Percentiles rank a stretch among this genome's conserved stretches.
Evolutionary conservation across 306 rosid species (phyloP).

Genomic region (Cyamopsis tetragonoloba): DNA sequence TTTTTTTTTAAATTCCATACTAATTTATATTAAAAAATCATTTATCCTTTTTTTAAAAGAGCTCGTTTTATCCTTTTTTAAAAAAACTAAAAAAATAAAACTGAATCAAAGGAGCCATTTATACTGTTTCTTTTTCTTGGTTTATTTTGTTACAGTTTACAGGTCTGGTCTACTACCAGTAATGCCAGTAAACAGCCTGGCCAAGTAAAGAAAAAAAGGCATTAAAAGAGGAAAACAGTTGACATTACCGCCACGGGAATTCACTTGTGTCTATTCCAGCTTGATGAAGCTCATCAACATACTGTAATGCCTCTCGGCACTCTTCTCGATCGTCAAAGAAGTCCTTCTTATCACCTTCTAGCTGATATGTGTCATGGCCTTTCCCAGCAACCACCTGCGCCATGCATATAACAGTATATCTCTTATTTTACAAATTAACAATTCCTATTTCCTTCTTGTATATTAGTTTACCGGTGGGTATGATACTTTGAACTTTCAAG

Average conservation of each 20-base stretch:
- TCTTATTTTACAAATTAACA: slow-evolving; percentile 17
- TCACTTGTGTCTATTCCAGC: slow-evolving; percentile 97
- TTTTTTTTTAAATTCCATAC: too few relatives aligned
- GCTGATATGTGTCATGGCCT: slow-evolving; percentile 81
- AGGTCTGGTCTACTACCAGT: background rate
- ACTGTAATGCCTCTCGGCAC: slow-evolving; percentile 94
- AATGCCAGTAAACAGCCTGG: background rate
- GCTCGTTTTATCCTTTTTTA: too few relatives aligned
- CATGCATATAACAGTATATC: slow-evolving; percentile 6
- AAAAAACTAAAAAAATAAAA: too few relatives aligned
- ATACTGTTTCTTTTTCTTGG: background rate
- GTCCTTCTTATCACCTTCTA: slow-evolving; percentile 72
- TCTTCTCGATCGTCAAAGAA: slow-evolving; percentile 92
- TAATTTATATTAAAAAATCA: too few relatives aligned
- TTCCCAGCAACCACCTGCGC: slow-evolving; percentile 92
- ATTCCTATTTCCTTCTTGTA: background rate
- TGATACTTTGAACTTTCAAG: too few relatives aligned
- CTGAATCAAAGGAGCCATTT: too few relatives aligned
- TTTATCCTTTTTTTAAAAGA: too few relatives aligned
- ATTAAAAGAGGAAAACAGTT: background rate
- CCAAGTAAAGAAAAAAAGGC: background rate
- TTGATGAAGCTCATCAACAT: slow-evolving; percentile 93
- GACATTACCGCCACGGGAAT: slow-evolving; percentile 93
- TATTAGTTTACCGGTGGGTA: background rate
- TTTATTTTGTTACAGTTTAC: background rate